These are phyloP conservation scores for Anacardium occidentale DNA, from an alignment of 345 rosid genomes.

Conservation along the genomic window DNA sequence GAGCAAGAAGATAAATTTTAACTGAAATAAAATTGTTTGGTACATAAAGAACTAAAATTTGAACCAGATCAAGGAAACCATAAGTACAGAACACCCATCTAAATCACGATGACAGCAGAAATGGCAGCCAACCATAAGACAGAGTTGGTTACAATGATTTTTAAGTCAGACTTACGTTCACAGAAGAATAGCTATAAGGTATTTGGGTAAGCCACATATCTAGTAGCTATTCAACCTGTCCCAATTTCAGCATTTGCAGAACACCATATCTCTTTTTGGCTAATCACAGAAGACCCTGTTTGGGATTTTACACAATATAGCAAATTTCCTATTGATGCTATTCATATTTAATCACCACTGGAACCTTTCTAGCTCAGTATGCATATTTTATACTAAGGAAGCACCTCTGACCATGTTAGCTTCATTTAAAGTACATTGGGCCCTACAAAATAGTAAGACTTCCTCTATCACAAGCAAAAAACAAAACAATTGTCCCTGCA, in stretches of 20 bases:
- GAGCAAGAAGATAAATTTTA: background rate
- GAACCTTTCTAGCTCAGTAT: too few species aligned
- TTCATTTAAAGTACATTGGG: background rate
- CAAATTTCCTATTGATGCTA: background rate
- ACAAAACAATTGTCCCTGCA: constrained; percentile 10
- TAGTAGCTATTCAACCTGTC: background rate
- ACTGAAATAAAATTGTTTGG: background rate
- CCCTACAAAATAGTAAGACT: background rate
- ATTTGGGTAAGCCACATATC: background rate
- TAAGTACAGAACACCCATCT: background rate
- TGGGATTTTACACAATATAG: background rate
- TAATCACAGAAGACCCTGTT: background rate
- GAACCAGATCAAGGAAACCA: background rate
- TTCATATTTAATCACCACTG: background rate
- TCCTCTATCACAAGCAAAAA: background rate
- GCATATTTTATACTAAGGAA: constrained; percentile 8
- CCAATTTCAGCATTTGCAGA: background rate
- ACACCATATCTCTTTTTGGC: background rate
- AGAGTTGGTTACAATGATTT: background rate
- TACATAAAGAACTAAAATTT: constrained; percentile 3
- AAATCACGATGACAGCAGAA: background rate
- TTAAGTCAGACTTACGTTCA: background rate
- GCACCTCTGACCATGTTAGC: background rate
- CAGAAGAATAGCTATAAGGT: background rate
- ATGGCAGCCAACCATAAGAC: background rate